Conservation (phyloP, 495 filamentous ascomycete species). For the Rhypophila decipiens region DNA sequence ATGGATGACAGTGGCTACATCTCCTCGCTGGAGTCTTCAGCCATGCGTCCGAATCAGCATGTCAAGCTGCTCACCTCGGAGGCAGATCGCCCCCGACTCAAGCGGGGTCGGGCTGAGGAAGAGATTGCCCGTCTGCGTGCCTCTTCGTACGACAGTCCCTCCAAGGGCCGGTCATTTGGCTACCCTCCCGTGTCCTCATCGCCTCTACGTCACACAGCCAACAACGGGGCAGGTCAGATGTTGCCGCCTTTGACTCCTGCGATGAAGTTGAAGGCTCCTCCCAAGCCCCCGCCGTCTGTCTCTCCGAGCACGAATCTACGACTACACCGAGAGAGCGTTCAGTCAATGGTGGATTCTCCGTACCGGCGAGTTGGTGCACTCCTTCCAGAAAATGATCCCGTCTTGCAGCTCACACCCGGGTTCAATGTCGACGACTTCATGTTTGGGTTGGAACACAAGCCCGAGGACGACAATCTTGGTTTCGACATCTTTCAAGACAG, state of each 20-base stretch:
- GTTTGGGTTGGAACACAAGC: constrained; percentile 40
- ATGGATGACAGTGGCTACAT: constrained; percentile 97
- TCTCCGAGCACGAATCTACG: constrained; percentile 94
- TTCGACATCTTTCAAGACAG: constrained; percentile 72
- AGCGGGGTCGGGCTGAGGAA: constrained; percentile 83
- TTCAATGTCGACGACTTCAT: constrained; percentile 53
- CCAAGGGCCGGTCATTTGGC: constrained; percentile 51
- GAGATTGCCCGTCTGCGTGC: constrained; percentile 91
- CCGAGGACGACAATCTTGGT: constrained; percentile 41
- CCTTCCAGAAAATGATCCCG: constrained; percentile 42
- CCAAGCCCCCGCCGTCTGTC: constrained; percentile 75
- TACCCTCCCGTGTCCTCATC: constrained; percentile 45
- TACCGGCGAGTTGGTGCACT: constrained; percentile 63
- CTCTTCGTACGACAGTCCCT: constrained; percentile 90
- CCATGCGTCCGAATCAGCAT: constrained; percentile 60
- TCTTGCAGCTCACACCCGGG: constrained; percentile 69
- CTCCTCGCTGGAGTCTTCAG: constrained; percentile 93
- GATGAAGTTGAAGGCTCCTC: constrained; percentile 75
- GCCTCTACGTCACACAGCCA: constrained; percentile 48
- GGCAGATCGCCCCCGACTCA: constrained; percentile 68
- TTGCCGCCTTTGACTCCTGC: constrained; percentile 80
- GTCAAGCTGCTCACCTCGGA: constrained; percentile 63
- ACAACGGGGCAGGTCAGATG: constrained; percentile 52
- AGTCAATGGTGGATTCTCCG: constrained; percentile 83
- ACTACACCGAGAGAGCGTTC: constrained; percentile 80